These are phyloP conservation scores for Chenopodium album DNA, from an alignment of 148 eudicot species.

Conservation along the genomic window DNA sequence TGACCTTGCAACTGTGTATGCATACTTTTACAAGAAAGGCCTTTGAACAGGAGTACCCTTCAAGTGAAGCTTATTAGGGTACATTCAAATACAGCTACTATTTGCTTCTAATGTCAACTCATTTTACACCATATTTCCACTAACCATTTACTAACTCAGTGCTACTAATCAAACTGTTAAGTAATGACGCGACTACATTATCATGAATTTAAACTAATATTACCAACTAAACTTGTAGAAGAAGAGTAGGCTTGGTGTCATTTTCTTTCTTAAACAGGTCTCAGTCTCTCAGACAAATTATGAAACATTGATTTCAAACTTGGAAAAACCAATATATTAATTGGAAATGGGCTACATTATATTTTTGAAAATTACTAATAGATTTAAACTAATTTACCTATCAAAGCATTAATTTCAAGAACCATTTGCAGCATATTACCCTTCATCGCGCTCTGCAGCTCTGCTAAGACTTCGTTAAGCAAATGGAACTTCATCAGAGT, in stretches of 20 bases:
- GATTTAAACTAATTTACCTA: too few species aligned
- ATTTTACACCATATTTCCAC: background rate
- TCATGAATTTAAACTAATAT: background rate
- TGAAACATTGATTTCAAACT: too few species aligned
- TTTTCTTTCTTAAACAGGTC: background rate
- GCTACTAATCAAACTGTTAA: constrained; percentile 34
- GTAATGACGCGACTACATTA: too few species aligned
- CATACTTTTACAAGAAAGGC: background rate
- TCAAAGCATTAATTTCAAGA: too few species aligned
- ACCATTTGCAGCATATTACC: too few species aligned
- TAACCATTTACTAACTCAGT: constrained; percentile 6
- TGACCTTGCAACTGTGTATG: constrained; percentile 28
- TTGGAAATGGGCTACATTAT: too few species aligned
- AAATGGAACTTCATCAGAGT: too few species aligned
- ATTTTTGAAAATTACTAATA: too few species aligned
- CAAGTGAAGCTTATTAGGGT: constrained; percentile 17
- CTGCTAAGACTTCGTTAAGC: too few species aligned
- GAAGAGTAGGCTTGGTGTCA: background rate
- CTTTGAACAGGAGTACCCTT: constrained; percentile 19
- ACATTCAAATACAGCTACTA: background rate
- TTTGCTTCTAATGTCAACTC: background rate
- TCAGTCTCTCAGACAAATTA: too few species aligned
- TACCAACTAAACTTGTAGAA: background rate
- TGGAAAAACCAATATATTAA: too few species aligned
- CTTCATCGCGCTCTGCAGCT: too few species aligned